Percentiles rank a stretch among this genome's conserved stretches.
Conservation (phyloP, 2,329 filamentous ascomycete species). For the Ascochyta fabae region DNA sequence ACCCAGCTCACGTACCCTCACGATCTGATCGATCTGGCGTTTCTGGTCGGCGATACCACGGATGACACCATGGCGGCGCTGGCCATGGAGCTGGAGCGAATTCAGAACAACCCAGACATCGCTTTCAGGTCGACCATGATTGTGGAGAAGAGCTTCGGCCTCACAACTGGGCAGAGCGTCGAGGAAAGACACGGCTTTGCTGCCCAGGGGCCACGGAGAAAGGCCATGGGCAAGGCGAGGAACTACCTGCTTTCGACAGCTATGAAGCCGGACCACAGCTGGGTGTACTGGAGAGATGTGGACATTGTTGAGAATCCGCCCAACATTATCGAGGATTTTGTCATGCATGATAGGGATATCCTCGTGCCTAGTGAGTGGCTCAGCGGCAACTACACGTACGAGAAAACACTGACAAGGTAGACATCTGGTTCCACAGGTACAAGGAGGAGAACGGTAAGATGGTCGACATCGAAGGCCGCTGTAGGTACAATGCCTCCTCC, state of each 20-base stretch:
- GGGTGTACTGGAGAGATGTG: slow-evolving; percentile 98
- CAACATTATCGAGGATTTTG: slow-evolving; percentile 91
- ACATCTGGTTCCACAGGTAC: slow-evolving; percentile 97
- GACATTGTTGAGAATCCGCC: slow-evolving; percentile 91
- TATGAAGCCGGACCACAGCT: slow-evolving; percentile 91
- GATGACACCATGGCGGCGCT: slow-evolving; percentile 93
- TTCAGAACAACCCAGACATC: slow-evolving; percentile 79
- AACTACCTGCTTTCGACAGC: slow-evolving; percentile 89
- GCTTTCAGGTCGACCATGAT: slow-evolving; percentile 86
- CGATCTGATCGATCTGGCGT: slow-evolving; percentile 90
- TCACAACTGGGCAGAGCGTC: slow-evolving; percentile 76
- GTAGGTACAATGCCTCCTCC: slow-evolving; percentile 58
- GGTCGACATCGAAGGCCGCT: slow-evolving; percentile 89
- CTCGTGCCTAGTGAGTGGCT: slow-evolving; percentile 84
- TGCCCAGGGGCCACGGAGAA: slow-evolving; percentile 87
- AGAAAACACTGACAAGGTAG: slow-evolving; percentile 55
- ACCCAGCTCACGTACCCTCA: slow-evolving; percentile 92
- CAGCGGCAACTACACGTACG: not conserved
- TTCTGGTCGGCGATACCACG: slow-evolving; percentile 88
- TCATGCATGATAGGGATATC: slow-evolving; percentile 90
- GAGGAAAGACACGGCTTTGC: slow-evolving; percentile 83
- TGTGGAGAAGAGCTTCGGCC: slow-evolving; percentile 89
- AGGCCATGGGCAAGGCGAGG: slow-evolving; percentile 85
- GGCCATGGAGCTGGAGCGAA: slow-evolving; percentile 81
- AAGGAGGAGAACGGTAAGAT: slow-evolving; percentile 66